A percentile compares a stretch with the other conserved stretches of the same genome.
Conservation (phyloP, 768 basidiomycete species). For the Stropharia rugosoannulata region DNA sequence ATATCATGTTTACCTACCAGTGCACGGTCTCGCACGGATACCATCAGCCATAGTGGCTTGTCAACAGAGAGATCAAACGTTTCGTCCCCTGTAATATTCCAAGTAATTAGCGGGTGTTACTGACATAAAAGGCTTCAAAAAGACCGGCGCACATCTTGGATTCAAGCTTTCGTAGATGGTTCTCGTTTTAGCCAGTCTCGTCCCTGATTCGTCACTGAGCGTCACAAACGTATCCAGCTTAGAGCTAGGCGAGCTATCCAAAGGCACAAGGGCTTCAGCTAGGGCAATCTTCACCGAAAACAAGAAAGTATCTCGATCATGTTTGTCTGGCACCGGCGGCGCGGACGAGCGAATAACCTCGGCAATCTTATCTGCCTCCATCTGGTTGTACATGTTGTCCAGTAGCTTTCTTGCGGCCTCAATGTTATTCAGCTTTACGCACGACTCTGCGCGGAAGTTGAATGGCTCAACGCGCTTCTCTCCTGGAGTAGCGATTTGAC, state of each 20-base stretch:
- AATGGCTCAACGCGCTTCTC: conserved; percentile 96
- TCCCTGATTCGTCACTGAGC: conserved; percentile 88
- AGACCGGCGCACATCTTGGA: conserved; percentile 75
- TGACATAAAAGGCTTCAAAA: neutral
- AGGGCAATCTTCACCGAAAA: conserved; percentile 94
- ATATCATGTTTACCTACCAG: conserved; percentile 92
- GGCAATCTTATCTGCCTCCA: conserved; percentile 85
- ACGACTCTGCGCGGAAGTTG: conserved; percentile 91
- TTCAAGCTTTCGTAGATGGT: conserved; percentile 90
- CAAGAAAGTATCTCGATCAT: conserved; percentile 66
- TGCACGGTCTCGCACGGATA: conserved; percentile 89
- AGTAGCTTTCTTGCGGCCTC: conserved; percentile 88
- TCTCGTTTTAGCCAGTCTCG: conserved; percentile 89
- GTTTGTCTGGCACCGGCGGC: conserved; percentile 75
- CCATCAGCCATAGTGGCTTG: conserved; percentile 95
- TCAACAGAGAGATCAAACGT: conserved; percentile 94
- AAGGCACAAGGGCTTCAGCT: conserved; percentile 82
- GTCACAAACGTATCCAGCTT: conserved; percentile 91
- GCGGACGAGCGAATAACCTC: conserved; percentile 54
- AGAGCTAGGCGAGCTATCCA: conserved; percentile 76
- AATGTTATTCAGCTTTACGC: conserved; percentile 97
- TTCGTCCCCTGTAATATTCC: conserved; percentile 76
- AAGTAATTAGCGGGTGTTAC: neutral
- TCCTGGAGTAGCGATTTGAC: conserved; percentile 67
- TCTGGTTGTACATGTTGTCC: conserved; percentile 91